Conservation (phyloP, 306 rosid genomes). For the Sophora flavescens region DNA sequence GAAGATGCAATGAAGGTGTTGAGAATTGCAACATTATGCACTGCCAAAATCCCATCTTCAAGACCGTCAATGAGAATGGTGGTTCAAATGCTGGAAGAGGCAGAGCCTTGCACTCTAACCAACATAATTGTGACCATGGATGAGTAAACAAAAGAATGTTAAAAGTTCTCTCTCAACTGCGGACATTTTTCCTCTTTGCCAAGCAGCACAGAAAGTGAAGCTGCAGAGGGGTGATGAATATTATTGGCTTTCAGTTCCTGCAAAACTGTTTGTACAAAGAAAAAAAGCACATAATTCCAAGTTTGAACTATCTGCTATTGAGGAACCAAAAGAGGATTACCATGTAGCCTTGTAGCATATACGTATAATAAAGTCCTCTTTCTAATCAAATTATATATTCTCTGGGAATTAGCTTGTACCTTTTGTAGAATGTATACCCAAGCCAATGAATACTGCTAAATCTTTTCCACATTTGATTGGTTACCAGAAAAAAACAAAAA, state of each 20-base stretch:
- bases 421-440: constrained; percentile 7
- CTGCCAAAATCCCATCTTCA: constrained; percentile 59
- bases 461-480: background rate
- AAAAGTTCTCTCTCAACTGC: background rate
- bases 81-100: constrained; percentile 90
- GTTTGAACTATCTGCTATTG: constrained; percentile 2
- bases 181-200: constrained; percentile 27
- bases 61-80: constrained; percentile 94
- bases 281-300: background rate
- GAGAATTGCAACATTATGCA: constrained; percentile 73
- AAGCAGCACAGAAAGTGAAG: constrained; percentile 21
- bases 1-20: constrained; percentile 74
- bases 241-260: background rate
- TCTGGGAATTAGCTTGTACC: constrained; percentile 17
- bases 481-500: too few relatives aligned
- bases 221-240: background rate
- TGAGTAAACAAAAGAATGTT: constrained; percentile 38
- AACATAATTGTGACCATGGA: constrained; percentile 54
- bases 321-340: constrained; percentile 26
- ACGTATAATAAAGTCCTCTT: constrained; percentile 17
- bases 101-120: constrained; percentile 61
- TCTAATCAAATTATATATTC: constrained; percentile 4
- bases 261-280: constrained; percentile 5
- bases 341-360: constrained; percentile 26
- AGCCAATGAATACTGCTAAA: background rate